phyloP scores from a whole-genome alignment of 2,329 filamentous ascomycete genomes.

The Hypoxylon sp. region DNA sequence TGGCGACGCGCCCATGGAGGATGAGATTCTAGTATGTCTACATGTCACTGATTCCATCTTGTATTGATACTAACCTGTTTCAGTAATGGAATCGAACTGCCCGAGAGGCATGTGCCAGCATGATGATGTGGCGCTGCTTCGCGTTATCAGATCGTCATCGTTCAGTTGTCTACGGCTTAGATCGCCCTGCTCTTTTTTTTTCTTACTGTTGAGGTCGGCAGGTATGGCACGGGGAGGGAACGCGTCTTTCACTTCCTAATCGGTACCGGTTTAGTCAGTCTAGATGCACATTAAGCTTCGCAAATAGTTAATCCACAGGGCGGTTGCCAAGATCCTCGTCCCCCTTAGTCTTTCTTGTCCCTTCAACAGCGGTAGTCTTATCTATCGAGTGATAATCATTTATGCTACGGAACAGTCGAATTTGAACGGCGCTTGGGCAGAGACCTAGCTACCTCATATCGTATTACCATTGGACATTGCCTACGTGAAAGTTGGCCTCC shows the following conservation, averaged over 20 bases:
- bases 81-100: constrained; percentile 16
- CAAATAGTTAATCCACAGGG: constrained; percentile 23
- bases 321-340: neutral
- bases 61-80: constrained; percentile 7
- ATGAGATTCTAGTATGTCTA: constrained; percentile 59
- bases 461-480: neutral
- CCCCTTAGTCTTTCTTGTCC: neutral
- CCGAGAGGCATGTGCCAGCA: neutral
- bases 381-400: neutral
- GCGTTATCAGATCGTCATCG: constrained; percentile 6
- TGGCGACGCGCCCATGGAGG: constrained; percentile 71
- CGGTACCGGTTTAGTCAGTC: constrained; percentile 12
- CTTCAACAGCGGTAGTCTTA: no score
- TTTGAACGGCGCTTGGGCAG: no score
- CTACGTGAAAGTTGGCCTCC: neutral
- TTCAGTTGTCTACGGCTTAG: constrained; percentile 3
- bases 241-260: constrained; percentile 10
- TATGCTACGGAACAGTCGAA: neutral
- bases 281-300: constrained; percentile 16
- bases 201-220: constrained; percentile 5
- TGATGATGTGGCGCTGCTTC: neutral
- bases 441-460: no score
- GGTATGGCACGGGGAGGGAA: constrained; percentile 8
- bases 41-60: neutral
- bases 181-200: constrained; percentile 1